Evolutionary conservation across 208 protist species (phyloP).

Genomic region (Acanthamoeba triangularis): DNA sequence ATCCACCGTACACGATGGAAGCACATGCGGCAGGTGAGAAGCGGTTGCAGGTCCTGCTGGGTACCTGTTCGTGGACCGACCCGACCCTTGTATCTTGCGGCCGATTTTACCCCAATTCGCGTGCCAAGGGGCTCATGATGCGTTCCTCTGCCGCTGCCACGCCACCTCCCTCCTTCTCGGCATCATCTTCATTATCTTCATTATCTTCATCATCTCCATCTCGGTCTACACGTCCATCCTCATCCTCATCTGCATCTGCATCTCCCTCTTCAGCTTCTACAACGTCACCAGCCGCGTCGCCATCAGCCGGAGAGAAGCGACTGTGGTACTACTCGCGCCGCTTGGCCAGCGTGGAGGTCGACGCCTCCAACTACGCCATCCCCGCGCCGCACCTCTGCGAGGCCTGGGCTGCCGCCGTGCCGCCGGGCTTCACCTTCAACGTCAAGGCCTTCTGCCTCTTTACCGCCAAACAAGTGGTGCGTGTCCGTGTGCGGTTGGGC

Average conservation of each 20-base stretch:
- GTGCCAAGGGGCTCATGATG: constrained; percentile 7
- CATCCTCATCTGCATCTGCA: background rate
- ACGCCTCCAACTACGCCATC: constrained; percentile 72
- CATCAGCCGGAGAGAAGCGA: constrained; percentile 25
- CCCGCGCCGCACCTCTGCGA: constrained; percentile 56
- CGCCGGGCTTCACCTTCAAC: constrained; percentile 53
- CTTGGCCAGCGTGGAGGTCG: constrained; percentile 43
- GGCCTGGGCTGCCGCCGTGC: constrained; percentile 11
- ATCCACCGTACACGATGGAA: too few relatives aligned
- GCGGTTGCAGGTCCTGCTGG: background rate
- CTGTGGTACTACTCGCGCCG: constrained; percentile 41
- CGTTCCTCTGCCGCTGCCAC: background rate
- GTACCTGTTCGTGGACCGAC: constrained; percentile 72
- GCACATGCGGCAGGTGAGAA: too few relatives aligned
- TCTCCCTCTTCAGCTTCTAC: background rate
- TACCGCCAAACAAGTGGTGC: constrained; percentile 23
- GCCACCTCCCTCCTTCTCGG: background rate
- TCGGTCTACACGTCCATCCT: background rate
- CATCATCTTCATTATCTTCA: background rate
- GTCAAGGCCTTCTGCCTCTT: constrained; percentile 74
- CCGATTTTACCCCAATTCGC: constrained; percentile 60
- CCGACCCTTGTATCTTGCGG: constrained; percentile 21
- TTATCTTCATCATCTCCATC: background rate
- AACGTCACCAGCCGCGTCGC: background rate
- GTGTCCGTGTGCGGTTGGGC: too few relatives aligned